Base-by-base conservation (phyloP, 1,284 basidiomycete genomes). In the Cryptococcus sp. region DNA sequence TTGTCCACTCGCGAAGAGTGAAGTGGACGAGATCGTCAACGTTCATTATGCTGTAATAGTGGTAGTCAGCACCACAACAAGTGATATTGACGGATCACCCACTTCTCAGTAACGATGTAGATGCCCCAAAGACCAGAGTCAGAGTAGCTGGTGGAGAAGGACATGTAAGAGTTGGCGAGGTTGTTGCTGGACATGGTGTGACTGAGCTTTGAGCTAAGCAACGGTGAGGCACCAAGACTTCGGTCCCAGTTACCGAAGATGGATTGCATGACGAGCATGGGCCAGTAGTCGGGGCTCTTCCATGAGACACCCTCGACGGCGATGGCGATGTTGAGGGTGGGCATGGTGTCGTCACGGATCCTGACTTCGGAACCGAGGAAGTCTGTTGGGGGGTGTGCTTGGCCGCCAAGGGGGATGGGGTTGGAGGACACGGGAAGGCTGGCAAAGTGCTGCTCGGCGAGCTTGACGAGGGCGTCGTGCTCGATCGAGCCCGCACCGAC, bases 191-290 rank as follows among this genome's bases (percentile, higher is more conserved):
- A 92, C 73, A 99, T 83, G 78, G 93, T 90, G 81, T 95, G 90
- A 50, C 90, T 92, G 61, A 99, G 87, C 60, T 89, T 87, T 57
- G 93, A 96, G 64, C 90, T 93, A 68, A 96, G 87, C 59, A 97
- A 83, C 41, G 93, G 85, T 13, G 91, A 89, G 49, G 93, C 87
- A 69, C 95, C 95, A 70, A 99, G 87, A 58, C 90, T 91, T 72
- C 96, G 89, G 80, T 99, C 96, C 96, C 96, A 99, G 86, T 98
- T 99, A 68, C 95, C 95, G 80, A 99, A 90, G 82, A 99, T 93
- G 75, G 86, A 88, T 81, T 97, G 93, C 87, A 98, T 92, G 73
- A 94, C 94, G 80, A 98, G 88, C 93, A 99, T 96, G 64, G 94
- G 91, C 88, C 92, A 99, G 85, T 98, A 98, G 82, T 99, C 96